These are phyloP conservation scores for Arabidopsis arenosa DNA, from an alignment of 345 rosid genomes.

Conservation along the genomic window DNA sequence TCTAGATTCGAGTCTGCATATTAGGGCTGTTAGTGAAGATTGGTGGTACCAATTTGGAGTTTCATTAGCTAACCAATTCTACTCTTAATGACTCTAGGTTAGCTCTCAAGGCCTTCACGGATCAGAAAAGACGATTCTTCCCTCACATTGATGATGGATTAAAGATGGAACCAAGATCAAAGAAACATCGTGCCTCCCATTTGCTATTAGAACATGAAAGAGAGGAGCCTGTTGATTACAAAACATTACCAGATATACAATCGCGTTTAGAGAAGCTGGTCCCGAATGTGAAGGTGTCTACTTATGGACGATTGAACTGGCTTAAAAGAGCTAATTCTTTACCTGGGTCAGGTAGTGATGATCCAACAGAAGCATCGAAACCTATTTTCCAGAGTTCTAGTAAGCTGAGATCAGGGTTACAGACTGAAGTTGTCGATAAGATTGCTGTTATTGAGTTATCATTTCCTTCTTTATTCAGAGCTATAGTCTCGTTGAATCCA, in stretches of 20 bases:
- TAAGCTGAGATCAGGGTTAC: conserved; percentile 61
- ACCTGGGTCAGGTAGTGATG: conserved; percentile 67
- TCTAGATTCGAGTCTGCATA: background rate
- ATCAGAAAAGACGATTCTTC: conserved; percentile 88
- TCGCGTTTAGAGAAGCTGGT: conserved; percentile 60
- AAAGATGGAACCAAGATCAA: conserved; percentile 54
- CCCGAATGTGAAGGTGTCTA: conserved; percentile 64
- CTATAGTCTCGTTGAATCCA: conserved; percentile 83
- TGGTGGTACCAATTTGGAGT: conserved; percentile 8
- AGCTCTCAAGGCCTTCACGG: conserved; percentile 94
- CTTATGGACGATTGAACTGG: conserved; percentile 85
- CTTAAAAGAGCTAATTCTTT: conserved; percentile 76
- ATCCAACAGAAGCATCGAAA: conserved; percentile 58
- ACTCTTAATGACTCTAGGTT: conserved; percentile 54
- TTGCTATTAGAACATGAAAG: conserved; percentile 40
- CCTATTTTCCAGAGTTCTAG: conserved; percentile 60
- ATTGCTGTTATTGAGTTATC: conserved; percentile 75
- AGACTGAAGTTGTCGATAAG: conserved; percentile 56
- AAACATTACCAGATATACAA: conserved; percentile 70
- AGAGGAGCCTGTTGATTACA: conserved; percentile 58
- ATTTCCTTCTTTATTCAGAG: conserved; percentile 81
- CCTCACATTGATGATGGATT: conserved; percentile 81
- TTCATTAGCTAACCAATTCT: background rate
- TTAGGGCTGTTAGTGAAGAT: conserved; percentile 8
- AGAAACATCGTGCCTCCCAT: conserved; percentile 56